Percentiles rank a stretch among this genome's conserved stretches.
These are phyloP conservation scores for Croton laevigatus DNA, from an alignment of 441 rosid species.

Conservation along the genomic window DNA sequence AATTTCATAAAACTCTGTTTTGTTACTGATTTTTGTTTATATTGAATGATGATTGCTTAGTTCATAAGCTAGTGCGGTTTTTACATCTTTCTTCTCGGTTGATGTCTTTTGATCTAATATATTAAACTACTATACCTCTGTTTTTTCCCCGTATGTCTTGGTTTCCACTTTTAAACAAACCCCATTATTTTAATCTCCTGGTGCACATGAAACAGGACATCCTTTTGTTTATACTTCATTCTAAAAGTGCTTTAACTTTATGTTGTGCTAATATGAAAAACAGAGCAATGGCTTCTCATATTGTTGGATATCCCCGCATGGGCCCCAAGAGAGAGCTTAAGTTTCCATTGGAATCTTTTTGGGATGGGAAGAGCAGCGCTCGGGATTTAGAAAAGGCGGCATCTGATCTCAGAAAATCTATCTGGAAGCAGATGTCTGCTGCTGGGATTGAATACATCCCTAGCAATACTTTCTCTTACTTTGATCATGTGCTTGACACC, in stretches of 20 bases:
- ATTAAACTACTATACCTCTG: background rate
- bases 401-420: conserved; percentile 75
- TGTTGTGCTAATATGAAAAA: conserved; percentile 4
- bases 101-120: background rate
- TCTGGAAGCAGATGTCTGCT: conserved; percentile 90
- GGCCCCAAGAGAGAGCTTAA: conserved; percentile 99
- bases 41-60: too few species aligned
- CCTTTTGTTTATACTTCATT: background rate
- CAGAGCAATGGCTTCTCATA: conserved; percentile 86
- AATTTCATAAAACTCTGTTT: too few species aligned
- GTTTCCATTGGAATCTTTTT: conserved; percentile 94
- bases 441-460: conserved; percentile 91
- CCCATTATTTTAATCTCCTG: background rate
- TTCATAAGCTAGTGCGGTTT: background rate
- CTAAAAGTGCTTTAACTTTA: background rate
- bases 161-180: background rate
- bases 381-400: conserved; percentile 84
- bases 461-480: conserved; percentile 93
- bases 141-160: background rate
- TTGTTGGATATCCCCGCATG: conserved; percentile 99
- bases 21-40: too few species aligned
- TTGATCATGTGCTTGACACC: conserved; percentile 89
- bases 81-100: background rate
- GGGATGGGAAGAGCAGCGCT: conserved; percentile 95
- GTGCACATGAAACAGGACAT: too few species aligned